These are phyloP conservation scores for Cyclocybe aegerita DNA, from an alignment of 768 basidiomycete species.

Conservation along the genomic window DNA sequence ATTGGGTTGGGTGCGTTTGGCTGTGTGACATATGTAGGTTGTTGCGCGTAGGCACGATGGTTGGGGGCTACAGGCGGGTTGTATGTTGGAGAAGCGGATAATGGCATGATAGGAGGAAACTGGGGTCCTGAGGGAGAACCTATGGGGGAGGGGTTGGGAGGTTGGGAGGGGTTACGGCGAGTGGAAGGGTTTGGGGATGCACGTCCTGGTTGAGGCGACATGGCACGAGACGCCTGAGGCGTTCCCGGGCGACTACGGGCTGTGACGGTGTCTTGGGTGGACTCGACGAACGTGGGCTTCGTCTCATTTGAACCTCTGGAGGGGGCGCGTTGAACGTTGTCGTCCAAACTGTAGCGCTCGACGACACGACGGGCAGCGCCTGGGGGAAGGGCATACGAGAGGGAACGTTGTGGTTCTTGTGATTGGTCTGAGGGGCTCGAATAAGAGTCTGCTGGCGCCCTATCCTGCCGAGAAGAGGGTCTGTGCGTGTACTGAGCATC, in stretches of 20 bases:
- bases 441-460: slow-evolving; percentile 29
- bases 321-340: slow-evolving; percentile 33
- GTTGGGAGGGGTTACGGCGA: slow-evolving; percentile 13
- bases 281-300: slow-evolving; percentile 27
- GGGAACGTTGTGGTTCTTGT: slow-evolving; percentile 36
- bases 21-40: slow-evolving; percentile 75
- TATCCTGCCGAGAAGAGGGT: slow-evolving; percentile 23
- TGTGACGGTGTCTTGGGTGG: slow-evolving; percentile 25
- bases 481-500: slow-evolving; percentile 18
- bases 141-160: slow-evolving; percentile 14
- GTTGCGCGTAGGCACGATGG: slow-evolving; percentile 67
- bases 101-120: slow-evolving; percentile 50
- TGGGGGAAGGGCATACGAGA: slow-evolving; percentile 46
- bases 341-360: slow-evolving; percentile 55
- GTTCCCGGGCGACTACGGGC: slow-evolving; percentile 18
- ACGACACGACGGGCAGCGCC: slow-evolving; percentile 44
- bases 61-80: slow-evolving; percentile 65
- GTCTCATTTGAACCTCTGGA: slow-evolving; percentile 36
- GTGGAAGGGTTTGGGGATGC: slow-evolving; percentile 33
- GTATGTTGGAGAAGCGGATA: slow-evolving; percentile 60
- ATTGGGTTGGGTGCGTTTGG: slow-evolving; percentile 50
- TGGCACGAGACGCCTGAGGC: slow-evolving; percentile 14
- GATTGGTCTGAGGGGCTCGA: slow-evolving; percentile 30
- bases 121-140: slow-evolving; percentile 26
- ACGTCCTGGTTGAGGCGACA: slow-evolving; percentile 16